These are phyloP conservation scores for Paecilomyces sp. DNA, from an alignment of 2,329 filamentous ascomycete genomes.

Conservation along the genomic window DNA sequence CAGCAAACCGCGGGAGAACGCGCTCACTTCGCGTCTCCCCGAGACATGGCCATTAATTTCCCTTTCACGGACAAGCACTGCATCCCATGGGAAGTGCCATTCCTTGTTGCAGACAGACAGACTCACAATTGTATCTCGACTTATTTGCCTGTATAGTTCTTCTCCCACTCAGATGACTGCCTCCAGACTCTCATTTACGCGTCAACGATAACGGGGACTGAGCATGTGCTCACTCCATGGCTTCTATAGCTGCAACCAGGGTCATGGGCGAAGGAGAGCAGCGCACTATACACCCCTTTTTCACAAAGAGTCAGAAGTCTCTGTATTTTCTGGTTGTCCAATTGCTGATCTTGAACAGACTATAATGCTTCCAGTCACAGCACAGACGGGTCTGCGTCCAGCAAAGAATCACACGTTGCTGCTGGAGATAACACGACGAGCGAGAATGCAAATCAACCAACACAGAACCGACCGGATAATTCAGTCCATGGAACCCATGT, in stretches of 20 bases:
- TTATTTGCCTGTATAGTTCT: neutral
- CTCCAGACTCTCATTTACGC: neutral
- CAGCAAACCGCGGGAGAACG: slow-evolving; percentile 7
- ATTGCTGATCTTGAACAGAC: slow-evolving; percentile 12
- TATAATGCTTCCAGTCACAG: slow-evolving; percentile 4
- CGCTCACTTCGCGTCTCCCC: slow-evolving; percentile 14
- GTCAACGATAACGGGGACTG: slow-evolving; percentile 9
- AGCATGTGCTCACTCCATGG: slow-evolving; percentile 18
- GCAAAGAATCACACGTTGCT: neutral
- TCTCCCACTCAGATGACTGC: neutral
- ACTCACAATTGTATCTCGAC: neutral
- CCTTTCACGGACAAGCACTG: slow-evolving; percentile 2
- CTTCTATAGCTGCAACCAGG: slow-evolving; percentile 20
- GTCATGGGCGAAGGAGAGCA: slow-evolving; percentile 33
- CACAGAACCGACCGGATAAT: neutral
- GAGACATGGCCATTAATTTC: slow-evolving; percentile 1
- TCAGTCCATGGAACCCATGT: neutral
- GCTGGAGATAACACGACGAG: neutral
- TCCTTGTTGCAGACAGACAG: neutral
- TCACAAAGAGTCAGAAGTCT: slow-evolving; percentile 27
- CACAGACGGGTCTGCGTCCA: neutral
- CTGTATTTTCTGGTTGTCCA: neutral
- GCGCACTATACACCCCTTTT: slow-evolving; percentile 35
- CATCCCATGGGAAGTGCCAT: neutral
- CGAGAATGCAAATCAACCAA: neutral